phyloP scores from a whole-genome alignment of 2,329 filamentous ascomycete species.

The Neofusicoccum umdonicola region DNA sequence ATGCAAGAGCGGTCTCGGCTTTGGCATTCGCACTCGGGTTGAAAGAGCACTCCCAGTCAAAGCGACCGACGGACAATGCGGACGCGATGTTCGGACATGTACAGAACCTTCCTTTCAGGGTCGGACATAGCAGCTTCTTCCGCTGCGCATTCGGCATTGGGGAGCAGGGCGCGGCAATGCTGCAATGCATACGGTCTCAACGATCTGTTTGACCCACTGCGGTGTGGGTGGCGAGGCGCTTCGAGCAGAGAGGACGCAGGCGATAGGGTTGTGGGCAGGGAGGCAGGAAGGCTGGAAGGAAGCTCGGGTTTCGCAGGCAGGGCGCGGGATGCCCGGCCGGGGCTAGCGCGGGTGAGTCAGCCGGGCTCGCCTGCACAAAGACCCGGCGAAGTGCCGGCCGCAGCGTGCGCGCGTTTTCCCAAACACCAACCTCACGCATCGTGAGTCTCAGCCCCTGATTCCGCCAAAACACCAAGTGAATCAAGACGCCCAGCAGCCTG shows the following conservation, averaged over 20 bases:
- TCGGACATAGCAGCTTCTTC: no score
- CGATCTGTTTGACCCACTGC: not conserved
- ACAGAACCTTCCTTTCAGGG: no score
- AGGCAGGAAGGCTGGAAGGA: not conserved
- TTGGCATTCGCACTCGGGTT: no score
- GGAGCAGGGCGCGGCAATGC: not conserved
- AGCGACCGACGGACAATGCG: no score
- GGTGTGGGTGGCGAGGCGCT: not conserved
- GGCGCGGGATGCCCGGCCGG: not conserved
- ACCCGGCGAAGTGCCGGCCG: not conserved
- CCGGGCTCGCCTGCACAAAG: not conserved
- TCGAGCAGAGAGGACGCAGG: not conserved
- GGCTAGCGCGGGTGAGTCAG: not conserved
- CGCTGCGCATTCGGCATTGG: not conserved
- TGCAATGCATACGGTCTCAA: not conserved
- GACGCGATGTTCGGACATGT: no score
- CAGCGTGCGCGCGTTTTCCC: not conserved
- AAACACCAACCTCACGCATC: constrained; percentile 11
- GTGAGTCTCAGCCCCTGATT: constrained; percentile 1
- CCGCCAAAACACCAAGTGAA: constrained; percentile 10
- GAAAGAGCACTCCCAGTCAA: no score
- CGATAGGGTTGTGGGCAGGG: not conserved
- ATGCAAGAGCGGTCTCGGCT: no score
- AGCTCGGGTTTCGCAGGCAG: not conserved
- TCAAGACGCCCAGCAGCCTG: not conserved